Conservation (phyloP, 768 basidiomycete species). For the Phanerodontia chrysosporium region DNA sequence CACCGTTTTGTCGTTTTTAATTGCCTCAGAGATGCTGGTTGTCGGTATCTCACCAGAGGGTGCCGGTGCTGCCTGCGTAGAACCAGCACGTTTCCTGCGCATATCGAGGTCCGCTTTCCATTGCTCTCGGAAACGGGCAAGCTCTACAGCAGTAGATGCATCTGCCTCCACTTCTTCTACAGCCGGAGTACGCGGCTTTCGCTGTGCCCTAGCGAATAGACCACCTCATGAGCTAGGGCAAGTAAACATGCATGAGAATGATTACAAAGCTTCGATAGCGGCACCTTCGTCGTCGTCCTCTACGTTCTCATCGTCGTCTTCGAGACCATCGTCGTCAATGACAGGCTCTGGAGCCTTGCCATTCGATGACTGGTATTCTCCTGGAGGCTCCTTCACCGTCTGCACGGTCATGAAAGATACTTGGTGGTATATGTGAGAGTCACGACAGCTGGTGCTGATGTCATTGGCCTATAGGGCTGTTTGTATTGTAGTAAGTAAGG, state of each 20-base stretch:
- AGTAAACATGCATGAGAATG: background rate
- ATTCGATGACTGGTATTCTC: background rate
- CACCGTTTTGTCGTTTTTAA: background rate
- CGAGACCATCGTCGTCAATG: background rate
- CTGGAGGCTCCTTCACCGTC: background rate
- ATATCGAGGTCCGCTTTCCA: conserved; percentile 55
- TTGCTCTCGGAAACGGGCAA: conserved; percentile 63
- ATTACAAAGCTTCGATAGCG: background rate
- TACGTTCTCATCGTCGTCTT: background rate
- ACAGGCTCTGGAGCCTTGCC: background rate
- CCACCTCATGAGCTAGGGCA: background rate
- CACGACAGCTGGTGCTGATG: background rate
- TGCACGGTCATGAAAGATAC: background rate
- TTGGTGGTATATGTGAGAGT: background rate
- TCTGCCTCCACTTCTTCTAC: conserved; percentile 8
- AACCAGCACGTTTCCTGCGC: background rate
- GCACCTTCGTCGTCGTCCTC: background rate
- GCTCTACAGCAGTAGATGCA: conserved; percentile 49
- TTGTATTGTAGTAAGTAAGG: background rate
- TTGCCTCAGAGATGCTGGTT: background rate
- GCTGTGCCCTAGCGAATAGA: background rate
- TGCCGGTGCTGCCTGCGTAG: background rate
- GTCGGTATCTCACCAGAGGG: background rate
- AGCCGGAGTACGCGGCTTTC: background rate
- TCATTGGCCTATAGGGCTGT: background rate